Conservation (phyloP, 805 yeast genomes). For the Yarrowia phangngaensis region DNA sequence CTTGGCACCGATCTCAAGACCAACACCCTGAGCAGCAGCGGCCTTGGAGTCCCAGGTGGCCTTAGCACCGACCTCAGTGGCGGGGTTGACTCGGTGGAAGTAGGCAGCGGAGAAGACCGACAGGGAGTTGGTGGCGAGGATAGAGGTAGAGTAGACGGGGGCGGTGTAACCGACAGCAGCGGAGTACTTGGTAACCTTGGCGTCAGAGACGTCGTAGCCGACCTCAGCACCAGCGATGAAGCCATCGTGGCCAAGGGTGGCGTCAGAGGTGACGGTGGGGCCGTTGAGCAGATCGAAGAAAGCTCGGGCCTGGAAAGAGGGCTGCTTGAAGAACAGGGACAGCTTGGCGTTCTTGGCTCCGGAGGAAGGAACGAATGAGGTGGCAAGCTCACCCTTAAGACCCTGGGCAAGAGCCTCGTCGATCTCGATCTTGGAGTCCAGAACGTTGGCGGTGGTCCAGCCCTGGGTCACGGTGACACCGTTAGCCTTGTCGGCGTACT, state of each 20-base stretch:
- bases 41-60: constrained; percentile 88
- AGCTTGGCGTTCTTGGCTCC: constrained; percentile 78
- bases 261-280: constrained; percentile 92
- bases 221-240: constrained; percentile 96
- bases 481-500: constrained; percentile 85
- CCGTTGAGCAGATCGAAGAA: constrained; percentile 94
- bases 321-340: constrained; percentile 87
- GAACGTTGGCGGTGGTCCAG: constrained; percentile 90
- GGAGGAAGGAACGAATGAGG: constrained; percentile 81
- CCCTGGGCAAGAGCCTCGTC: constrained; percentile 92
- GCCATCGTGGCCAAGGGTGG: constrained; percentile 92
- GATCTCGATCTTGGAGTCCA: constrained; percentile 90
- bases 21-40: constrained; percentile 70
- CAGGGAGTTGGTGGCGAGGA: constrained; percentile 79
- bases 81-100: constrained; percentile 90
- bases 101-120: constrained; percentile 90
- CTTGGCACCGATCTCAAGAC: constrained; percentile 93
- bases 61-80: constrained; percentile 96
- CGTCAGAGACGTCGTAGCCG: constrained; percentile 91
- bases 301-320: constrained; percentile 88
- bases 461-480: constrained; percentile 95
- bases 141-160: constrained; percentile 79
- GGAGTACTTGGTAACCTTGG: constrained; percentile 89
- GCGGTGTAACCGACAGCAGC: constrained; percentile 91
- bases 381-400: constrained; percentile 84